Evolutionary conservation across 2,329 filamentous ascomycete genomes (phyloP).

Genomic region (Claviceps lovelessii): DNA sequence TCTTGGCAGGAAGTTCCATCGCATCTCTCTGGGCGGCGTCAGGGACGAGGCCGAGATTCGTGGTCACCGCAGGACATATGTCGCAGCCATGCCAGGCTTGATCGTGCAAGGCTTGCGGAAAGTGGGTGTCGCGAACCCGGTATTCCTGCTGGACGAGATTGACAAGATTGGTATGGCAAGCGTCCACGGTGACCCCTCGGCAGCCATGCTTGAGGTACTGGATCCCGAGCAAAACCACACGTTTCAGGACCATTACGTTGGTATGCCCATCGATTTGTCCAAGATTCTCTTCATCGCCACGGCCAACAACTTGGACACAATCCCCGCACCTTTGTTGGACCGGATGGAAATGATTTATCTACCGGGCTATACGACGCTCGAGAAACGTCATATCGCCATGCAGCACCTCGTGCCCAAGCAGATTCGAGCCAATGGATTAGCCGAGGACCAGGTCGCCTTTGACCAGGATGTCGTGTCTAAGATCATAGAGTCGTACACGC

Average conservation of each 20-base stretch:
- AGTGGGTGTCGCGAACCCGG: constrained; percentile 87
- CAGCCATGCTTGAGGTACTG: constrained; percentile 93
- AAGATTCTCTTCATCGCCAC: constrained; percentile 97
- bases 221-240: constrained; percentile 94
- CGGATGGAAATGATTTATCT: constrained; percentile 94
- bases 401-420: constrained; percentile 95
- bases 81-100: constrained; percentile 95
- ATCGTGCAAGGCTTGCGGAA: constrained; percentile 91
- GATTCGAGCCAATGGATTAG: constrained; percentile 75
- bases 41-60: constrained; percentile 94
- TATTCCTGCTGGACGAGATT: constrained; percentile 92
- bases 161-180: constrained; percentile 89
- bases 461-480: constrained; percentile 79
- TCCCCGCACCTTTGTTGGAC: constrained; percentile 83
- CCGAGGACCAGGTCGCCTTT: constrained; percentile 59
- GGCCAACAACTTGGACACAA: constrained; percentile 87
- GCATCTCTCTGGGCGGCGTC: constrained; percentile 90
- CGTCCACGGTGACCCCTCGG: constrained; percentile 88
- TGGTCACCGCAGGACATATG: constrained; percentile 87
- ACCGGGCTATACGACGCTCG: constrained; percentile 88
- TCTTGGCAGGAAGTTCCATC: constrained; percentile 86
- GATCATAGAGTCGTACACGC: constrained; percentile 91
- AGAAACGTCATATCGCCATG: constrained; percentile 89
- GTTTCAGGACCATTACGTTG: constrained; percentile 93
- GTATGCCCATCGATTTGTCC: constrained; percentile 87